Conservation (phyloP, 2,329 filamentous ascomycete genomes). For the Teratosphaeria viscida region DNA sequence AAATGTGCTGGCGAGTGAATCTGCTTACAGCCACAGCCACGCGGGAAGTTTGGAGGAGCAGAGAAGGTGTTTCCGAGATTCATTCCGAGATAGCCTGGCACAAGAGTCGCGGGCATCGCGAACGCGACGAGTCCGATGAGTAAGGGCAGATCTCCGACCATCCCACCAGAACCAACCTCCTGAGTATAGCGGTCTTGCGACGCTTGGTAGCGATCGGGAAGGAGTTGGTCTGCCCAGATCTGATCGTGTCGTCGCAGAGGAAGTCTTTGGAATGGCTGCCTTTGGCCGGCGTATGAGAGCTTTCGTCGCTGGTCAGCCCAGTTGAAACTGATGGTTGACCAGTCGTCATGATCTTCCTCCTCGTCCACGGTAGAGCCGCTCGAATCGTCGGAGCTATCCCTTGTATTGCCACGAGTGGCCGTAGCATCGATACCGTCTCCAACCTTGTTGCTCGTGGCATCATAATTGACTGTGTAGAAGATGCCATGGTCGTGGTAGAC, state of each 20-base stretch:
- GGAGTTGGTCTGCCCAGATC: slow-evolving; percentile 2
- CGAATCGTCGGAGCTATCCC: neutral
- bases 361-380: neutral
- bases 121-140: slow-evolving; percentile 6
- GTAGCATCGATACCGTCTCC: slow-evolving; percentile 6
- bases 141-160: slow-evolving; percentile 8
- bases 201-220: slow-evolving; percentile 5
- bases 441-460: slow-evolving; percentile 6
- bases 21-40: slow-evolving; percentile 2
- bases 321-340: slow-evolving; percentile 3
- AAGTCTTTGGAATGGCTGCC: neutral
- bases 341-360: slow-evolving; percentile 3
- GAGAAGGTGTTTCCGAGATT: slow-evolving; percentile 1
- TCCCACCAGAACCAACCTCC: neutral
- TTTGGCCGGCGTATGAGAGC: neutral
- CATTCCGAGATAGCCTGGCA: neutral
- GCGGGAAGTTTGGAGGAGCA: neutral
- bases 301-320: neutral
- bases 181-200: neutral
- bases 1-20: neutral
- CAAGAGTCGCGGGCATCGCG: neutral
- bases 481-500: slow-evolving; percentile 7
- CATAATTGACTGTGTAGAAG: slow-evolving; percentile 6
- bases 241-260: neutral
- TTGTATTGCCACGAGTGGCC: neutral